These are phyloP conservation scores for Saturnispora besseyi DNA, from an alignment of 805 yeast genomes.

Conservation along the genomic window DNA sequence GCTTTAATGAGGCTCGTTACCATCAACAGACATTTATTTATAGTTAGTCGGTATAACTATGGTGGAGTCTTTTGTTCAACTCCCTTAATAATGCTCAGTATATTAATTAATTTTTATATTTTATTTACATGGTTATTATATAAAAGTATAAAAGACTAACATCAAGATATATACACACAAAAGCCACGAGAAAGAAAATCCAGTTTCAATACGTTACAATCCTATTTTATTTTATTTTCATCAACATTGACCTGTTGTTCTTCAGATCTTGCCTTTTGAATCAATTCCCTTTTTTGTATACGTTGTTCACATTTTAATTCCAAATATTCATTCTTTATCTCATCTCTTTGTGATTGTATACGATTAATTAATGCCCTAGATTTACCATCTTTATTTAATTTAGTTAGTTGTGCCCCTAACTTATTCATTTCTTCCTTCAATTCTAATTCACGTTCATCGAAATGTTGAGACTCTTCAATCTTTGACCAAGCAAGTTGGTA, in stretches of 20 bases:
- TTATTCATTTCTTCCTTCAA: slow-evolving; percentile 1
- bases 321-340: not conserved
- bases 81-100: not conserved
- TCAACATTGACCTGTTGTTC: not conserved
- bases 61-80: not conserved
- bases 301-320: not conserved
- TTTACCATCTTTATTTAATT: not conserved
- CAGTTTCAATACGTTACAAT: too few species aligned
- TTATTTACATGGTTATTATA: not conserved
- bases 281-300: not conserved
- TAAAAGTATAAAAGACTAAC: not conserved
- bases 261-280: not conserved
- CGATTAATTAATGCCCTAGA: not conserved
- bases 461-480: slow-evolving; percentile 1
- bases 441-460: not conserved
- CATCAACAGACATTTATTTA: not conserved
- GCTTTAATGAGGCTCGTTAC: not conserved
- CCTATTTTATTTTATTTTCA: too few species aligned
- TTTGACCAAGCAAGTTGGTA: slow-evolving; percentile 1
- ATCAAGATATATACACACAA: too few species aligned
- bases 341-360: not conserved
- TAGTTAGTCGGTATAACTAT: not conserved
- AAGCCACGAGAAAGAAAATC: too few species aligned
- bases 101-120: not conserved
- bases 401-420: slow-evolving; percentile 1